Conservation (phyloP, 768 basidiomycete genomes). For the Candolleomyces aberdarensis region DNA sequence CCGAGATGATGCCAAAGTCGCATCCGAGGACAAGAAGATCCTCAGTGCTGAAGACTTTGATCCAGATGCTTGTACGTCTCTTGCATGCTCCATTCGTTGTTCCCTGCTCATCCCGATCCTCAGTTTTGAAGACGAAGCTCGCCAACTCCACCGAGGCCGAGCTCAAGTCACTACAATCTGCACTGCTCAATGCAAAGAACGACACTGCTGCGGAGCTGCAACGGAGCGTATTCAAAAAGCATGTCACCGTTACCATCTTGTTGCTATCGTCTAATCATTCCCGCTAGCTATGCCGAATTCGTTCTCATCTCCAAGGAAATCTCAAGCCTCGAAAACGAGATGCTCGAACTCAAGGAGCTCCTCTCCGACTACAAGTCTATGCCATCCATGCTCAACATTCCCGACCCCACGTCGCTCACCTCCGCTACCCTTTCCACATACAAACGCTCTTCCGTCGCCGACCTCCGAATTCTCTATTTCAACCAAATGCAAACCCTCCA, state of each 20-base stretch:
- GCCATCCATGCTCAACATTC: slow-evolving; percentile 89
- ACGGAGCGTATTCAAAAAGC: slow-evolving; percentile 95
- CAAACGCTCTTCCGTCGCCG: slow-evolving; percentile 89
- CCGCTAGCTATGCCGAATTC: slow-evolving; percentile 88
- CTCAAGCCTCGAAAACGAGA: slow-evolving; percentile 91
- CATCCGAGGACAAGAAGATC: slow-evolving; percentile 53
- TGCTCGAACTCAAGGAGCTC: slow-evolving; percentile 94
- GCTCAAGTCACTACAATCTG: slow-evolving; percentile 71
- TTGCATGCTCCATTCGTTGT: not conserved
- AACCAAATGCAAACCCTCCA: slow-evolving; percentile 93
- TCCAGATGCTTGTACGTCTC: slow-evolving; percentile 78
- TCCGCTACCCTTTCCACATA: slow-evolving; percentile 39
- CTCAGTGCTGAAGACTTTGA: slow-evolving; percentile 83
- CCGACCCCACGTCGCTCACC: slow-evolving; percentile 69
- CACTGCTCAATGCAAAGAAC: slow-evolving; percentile 64
- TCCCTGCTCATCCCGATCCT: not conserved
- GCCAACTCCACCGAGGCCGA: slow-evolving; percentile 89
- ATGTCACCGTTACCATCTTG: slow-evolving; percentile 9
- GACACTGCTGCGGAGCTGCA: slow-evolving; percentile 80
- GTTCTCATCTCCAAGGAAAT: slow-evolving; percentile 97
- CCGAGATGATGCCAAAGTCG: slow-evolving; percentile 43
- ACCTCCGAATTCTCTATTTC: slow-evolving; percentile 90
- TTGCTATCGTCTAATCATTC: slow-evolving; percentile 2
- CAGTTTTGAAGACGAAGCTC: slow-evolving; percentile 79
- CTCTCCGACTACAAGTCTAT: slow-evolving; percentile 95